Evolutionary conservation across 2,329 filamentous ascomycete species (phyloP).

Genomic region (Penicillium paneum): DNA sequence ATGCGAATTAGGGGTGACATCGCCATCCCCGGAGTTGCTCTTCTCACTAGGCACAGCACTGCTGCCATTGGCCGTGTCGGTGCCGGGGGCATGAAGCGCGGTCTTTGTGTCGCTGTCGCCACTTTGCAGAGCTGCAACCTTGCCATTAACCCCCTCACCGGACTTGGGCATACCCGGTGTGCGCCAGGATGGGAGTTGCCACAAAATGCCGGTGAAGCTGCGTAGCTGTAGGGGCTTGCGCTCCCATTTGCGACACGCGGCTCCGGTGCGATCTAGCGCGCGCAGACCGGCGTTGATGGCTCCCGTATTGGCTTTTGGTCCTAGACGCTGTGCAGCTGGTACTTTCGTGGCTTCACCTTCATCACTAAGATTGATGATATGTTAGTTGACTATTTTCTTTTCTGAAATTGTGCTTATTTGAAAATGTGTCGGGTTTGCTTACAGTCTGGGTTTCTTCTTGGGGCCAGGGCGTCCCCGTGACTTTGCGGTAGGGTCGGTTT

Average conservation of each 20-base stretch:
- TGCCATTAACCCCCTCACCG: conserved; percentile 57
- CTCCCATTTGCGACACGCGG: conserved; percentile 88
- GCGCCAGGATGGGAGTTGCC: conserved; percentile 80
- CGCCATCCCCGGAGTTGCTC: conserved; percentile 53
- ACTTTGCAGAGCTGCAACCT: conserved; percentile 54
- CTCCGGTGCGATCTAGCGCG: conserved; percentile 85
- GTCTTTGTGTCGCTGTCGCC: conserved; percentile 57
- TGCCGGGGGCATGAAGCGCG: conserved; percentile 46
- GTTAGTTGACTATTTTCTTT: background rate
- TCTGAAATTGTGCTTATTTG: background rate
- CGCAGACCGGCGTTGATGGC: conserved; percentile 96
- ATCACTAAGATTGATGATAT: conserved; percentile 40
- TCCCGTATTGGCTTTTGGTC: conserved; percentile 93
- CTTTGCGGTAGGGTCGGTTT: conserved; percentile 51
- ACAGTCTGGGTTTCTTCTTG: conserved; percentile 95
- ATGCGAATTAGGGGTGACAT: conserved; percentile 46
- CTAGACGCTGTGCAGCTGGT: conserved; percentile 68
- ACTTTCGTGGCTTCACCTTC: conserved; percentile 47
- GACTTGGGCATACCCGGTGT: conserved; percentile 49
- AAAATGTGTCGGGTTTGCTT: conserved; percentile 48
- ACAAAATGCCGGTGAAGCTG: conserved; percentile 84
- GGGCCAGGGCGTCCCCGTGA: conserved; percentile 83
- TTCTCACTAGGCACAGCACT: conserved; percentile 60
- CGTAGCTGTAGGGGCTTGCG: conserved; percentile 80
- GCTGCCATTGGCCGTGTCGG: conserved; percentile 25